Base-by-base conservation (phyloP, 192 early-diverging fungal genomes). In the Backusella tarrabulga region DNA sequence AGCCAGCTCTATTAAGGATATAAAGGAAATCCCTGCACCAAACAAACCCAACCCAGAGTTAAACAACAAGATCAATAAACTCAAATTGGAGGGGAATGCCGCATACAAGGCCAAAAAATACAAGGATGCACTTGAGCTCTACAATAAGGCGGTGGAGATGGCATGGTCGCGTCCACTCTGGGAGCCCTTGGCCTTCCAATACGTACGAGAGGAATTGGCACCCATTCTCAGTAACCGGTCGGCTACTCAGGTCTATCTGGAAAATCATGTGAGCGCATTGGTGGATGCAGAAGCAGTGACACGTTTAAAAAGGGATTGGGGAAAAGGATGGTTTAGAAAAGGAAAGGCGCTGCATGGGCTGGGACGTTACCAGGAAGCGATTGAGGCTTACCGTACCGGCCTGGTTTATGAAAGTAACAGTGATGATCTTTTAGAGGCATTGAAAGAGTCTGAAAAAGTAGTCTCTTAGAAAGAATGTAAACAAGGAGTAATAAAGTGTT, bases 321-420 rank as follows among this genome's bases (percentile, higher is more conserved):
- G 87, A 56, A 93, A 94, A 83, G 92, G 91, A 14, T 88, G 90
- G 76, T 93, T 93, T 82, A 79, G 93, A 67, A 92, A 92, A 84
- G 93, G 97, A 34, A 92, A 93, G 54, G 97, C 97, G 26, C 84
- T 96, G 77, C 88, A 93, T 76, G 94, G 94, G 29, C 83, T 99
- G 73, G 92, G 90, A 41, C 86, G 95, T 38, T 91, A 86, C 69
- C 79, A 88, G 34, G 96, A 97, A 73, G 95, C 95, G 7, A 86
- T 93, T 12, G 87, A 93, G 23, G 93, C 95, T 46, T 95, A 94
- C 77, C 91, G 92, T 72, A 86, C 90, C 14, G 97, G 94, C n/a
- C 85, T 93, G 40, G 82, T 89, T 74, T 86, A 92, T 75, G 94
- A 95, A 66, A 88, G 90, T 23, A 79, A 88, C n/a, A 94, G 93